Evolutionary conservation across 2,329 filamentous ascomycete species (phyloP), one percentile per base, ranked within the genome.

Genomic region (Aspergillus sp.): DNA sequence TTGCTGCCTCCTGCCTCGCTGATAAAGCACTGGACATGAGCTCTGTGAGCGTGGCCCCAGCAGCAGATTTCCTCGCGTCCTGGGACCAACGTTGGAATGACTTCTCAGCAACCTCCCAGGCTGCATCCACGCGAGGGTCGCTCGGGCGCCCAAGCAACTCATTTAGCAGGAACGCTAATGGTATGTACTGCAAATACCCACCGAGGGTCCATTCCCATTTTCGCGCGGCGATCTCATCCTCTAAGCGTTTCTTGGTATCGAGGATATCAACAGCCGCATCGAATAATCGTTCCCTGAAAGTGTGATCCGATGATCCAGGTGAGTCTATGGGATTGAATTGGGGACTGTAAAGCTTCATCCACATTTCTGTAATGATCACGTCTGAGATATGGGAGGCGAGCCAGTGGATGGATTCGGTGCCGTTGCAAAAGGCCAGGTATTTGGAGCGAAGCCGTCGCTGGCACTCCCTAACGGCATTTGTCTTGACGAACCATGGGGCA

Each of bases 361-460:
- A 89, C 81, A 90, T 87, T 73, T 91, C 91, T 58, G 85, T 84
- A 76, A 89, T 83, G 60, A 91, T 84, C 22, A 91, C 78, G 12
- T 87, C 81, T 1, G 85, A 80, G n/a, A 89, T 80, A 43, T 86
- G 86, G 3, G 81, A 83, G 2, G 82, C 83, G 34, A 88, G 81
- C 85, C 85, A 89, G 60, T 83, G 85, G 3, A 89, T 72, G 1
- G 79, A 73, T 50, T 80, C 71, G 20, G 38, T 71, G 53, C 75
- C 71, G 42, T 78, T 68, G 50, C 76, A 76, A 56, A 82, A 72
- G 43, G 68, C 67, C 6, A 84, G 67, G 60, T 83, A 83, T 50
- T 75, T 78, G 22, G 75, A 67, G 57, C 83, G 77, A 15, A 84
- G 70, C 11, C 73, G 73, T 26, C 76, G 73, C 53, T 81, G 78